Evolutionary conservation across 805 yeast species (phyloP), one percentile per base, ranked within the genome.

Genomic region (Priceomyces medius): DNA sequence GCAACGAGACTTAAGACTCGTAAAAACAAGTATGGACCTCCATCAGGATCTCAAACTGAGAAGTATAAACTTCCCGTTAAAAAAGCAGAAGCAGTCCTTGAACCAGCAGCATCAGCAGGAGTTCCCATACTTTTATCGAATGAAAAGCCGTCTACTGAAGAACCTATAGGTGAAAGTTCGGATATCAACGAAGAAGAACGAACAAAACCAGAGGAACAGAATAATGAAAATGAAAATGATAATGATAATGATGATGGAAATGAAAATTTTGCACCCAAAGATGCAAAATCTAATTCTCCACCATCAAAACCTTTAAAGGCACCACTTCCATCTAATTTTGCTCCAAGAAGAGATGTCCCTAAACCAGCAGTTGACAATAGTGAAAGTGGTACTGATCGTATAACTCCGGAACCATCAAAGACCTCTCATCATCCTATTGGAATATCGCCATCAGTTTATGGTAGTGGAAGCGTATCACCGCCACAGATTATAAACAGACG

Each of bases 11-110:
- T 45, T n/a, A 33, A 35, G 14, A 37, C 51, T 13, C 46, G 51
- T 23, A 51, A 46, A 26, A 56, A 41, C 42, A 64, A 49, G 32
- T 63, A 63, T 44, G 66, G 63, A 6, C 65, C 66, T 9, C 44
- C 57, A 2, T 24, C 53, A 29, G 38, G 38, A n/a, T n/a, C 18
- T 9, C 17, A 16, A 5, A 20, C 23, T n/a, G 37, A 18, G 3
- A 34, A 17, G 19, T 34, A 34, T 20, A 34, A 34, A 16, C 20
- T 34, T 18, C 37, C 37, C 8, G 16, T 12, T 12, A 18, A 32
- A n/a, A 18, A 40, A 19, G 17, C 9, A 29, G 14, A 29, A 23
- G 26, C 26, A 23, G 10, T 10, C 26, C 26, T 23, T n/a, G n/a
- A n/a, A n/a, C 8, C 18, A 17, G 7, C n/a, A 16, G 10, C 13